Base-by-base conservation (phyloP, 495 filamentous ascomycete genomes). In the Trichoderma asperelloides region DNA sequence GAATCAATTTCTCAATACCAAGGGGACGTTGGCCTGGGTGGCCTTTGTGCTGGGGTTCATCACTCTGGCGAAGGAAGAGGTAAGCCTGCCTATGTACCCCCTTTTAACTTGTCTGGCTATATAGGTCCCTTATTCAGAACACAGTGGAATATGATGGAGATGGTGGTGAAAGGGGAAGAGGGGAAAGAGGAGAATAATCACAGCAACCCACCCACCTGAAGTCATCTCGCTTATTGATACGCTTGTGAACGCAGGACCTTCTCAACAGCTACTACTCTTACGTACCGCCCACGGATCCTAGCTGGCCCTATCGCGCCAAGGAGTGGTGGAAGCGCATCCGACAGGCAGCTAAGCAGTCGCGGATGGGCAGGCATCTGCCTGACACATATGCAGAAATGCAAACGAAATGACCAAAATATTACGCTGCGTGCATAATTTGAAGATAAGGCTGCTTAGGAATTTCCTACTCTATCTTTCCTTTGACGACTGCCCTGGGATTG, bases 351-450 rank as follows among this genome's bases (percentile, higher is more conserved):
- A 68, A 51, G 45, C 40, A 68, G 67, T 64, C 62, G 41, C 45
- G 60, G n/a, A 43, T 68, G 62, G 55, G 67, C 67, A 30, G 67
- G 33, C 51, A 68, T 51, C 62, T 68, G 27, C 67, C 67, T 1
- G 45, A 68, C 16, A 47, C 27, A 6, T 65, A 64, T 40, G 23
- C 45, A 76, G 79, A 66, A 80, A 81, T 74, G 78, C 82, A 55
- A 81, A 79, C 76, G 68, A 72, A 71, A 73, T 70, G 64, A 47
- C 11, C 3, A 18, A 28, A 40, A 11, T n/a, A n/a, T 15, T 47
- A 47, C 43, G 49, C 9, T 21, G 9, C 23, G 47, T 23, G 16
- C n/a, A 23, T 23, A n/a, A 51, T 51, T 51, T 21, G 47, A 21
- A 1, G n/a, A 37, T 37, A 37, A 8, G 33, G 33, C 9, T 7